Evolutionary conservation across 108 stramenopile genomes (phyloP), one percentile per base, ranked within the genome.

Genomic region (Pseudonitzschia multiseries): DNA sequence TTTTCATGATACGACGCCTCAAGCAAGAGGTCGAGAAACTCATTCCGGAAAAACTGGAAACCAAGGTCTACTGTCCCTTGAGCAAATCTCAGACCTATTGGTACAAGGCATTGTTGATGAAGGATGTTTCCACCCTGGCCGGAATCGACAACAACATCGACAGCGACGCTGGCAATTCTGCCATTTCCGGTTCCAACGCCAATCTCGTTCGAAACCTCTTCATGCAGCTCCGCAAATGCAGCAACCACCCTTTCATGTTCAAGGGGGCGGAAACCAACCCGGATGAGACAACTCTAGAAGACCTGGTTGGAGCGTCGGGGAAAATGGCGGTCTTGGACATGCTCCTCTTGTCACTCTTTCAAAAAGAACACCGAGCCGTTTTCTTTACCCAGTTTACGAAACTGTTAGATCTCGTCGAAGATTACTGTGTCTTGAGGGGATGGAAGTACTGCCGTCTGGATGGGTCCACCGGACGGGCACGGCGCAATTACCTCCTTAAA

Each of bases 371-470:
- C 70, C 90, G 97, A 6, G 89, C 89, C 28, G 81, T 94, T 56
- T 75, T 98, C 60, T 96, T 98, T 80, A 91, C 92, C 0, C 97
- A 98, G 76, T 96, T 98, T 78, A 94, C 94, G 10, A 54, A n/a
- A 74, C 10, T 97, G 70, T 75, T 98, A 12, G 89, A 98, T 70
- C 91, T 98, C 43, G 63, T 98, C 21, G 90, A 95, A 59, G 96
- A 97, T 78, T 96, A 93, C 66, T 91, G 87, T 43, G 42, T 32
- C 18, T 40, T 88, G 57, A 70, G 90, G 4, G 93, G 90, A 42
- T 96, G 92, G 88, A 82, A 83, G 61, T 94, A 87, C 73, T 85
- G 83, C 22, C 82, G 92, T 2, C 81, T 96, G 52, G 96, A 96
- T 70, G 96, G 96, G 8, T 28, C 70, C 13, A 90, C 90, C 15